Conservation (phyloP, 805 yeast genomes). For the Wickerhamomyces chaumierensis region DNA sequence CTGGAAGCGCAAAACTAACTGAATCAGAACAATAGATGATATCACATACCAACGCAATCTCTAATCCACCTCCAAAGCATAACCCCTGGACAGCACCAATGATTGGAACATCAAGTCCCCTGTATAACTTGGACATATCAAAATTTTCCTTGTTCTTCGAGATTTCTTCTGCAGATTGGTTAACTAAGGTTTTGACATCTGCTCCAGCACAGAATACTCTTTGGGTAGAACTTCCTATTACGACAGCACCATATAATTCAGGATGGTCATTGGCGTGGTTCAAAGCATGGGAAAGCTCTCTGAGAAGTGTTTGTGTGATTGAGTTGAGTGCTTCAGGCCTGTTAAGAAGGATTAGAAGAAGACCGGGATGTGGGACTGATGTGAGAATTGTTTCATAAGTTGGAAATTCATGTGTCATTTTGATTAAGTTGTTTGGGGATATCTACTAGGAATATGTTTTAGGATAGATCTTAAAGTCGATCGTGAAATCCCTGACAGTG, state of each 20-base stretch:
- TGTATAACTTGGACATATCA: slow-evolving; percentile 27
- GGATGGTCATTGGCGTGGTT: slow-evolving; percentile 10
- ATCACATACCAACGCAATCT: slow-evolving; percentile 40
- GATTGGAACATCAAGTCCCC: slow-evolving; percentile 31
- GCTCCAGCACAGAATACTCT: slow-evolving; percentile 45
- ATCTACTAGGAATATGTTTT: too few species aligned
- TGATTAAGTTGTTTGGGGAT: too few species aligned
- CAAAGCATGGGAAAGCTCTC: slow-evolving; percentile 14
- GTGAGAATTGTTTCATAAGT: slow-evolving; percentile 6
- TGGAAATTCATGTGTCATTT: neutral
- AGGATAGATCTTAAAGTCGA: too few species aligned
- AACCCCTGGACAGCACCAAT: slow-evolving; percentile 44
- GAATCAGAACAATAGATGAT: slow-evolving; percentile 36
- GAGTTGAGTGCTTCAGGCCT: slow-evolving; percentile 20
- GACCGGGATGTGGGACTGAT: slow-evolving; percentile 15
- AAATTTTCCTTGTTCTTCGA: slow-evolving; percentile 24
- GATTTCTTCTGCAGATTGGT: slow-evolving; percentile 25
- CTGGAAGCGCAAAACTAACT: slow-evolving; percentile 45
- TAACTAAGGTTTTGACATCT: slow-evolving; percentile 40
- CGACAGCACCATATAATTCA: slow-evolving; percentile 34
- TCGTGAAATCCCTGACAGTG: too few species aligned
- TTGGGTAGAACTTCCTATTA: slow-evolving; percentile 31
- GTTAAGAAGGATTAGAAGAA: slow-evolving; percentile 15
- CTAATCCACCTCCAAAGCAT: slow-evolving; percentile 49
- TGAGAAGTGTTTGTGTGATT: slow-evolving; percentile 9